Percentiles rank a stretch among this genome's conserved stretches.
phyloP scores from a whole-genome alignment of 768 basidiomycete species.

The Coprinopsis strossmayeri region DNA sequence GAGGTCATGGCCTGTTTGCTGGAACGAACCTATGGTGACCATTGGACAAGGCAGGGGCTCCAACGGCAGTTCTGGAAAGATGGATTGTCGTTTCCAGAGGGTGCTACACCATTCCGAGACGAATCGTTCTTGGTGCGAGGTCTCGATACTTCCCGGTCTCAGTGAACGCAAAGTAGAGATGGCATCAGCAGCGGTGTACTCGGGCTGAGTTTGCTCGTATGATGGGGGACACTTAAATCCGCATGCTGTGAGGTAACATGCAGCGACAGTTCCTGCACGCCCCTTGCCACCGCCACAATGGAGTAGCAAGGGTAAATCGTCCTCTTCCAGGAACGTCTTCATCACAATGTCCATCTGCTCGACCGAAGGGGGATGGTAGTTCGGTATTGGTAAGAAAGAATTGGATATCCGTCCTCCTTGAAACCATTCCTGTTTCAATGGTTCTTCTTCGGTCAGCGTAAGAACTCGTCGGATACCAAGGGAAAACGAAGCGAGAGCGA shows the following conservation, averaged over 20 bases:
- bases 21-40: conserved; percentile 37
- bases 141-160: conserved; percentile 54
- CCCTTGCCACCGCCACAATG: conserved; percentile 64
- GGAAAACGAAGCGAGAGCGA: conserved; percentile 33
- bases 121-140: conserved; percentile 48
- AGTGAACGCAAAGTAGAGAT: conserved; percentile 39
- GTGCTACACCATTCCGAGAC: conserved; percentile 51
- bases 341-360: conserved; percentile 58
- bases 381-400: conserved; percentile 50
- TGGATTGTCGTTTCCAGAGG: conserved; percentile 51
- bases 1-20: conserved; percentile 29
- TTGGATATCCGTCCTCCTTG: conserved; percentile 34
- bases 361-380: conserved; percentile 46
- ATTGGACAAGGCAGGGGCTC: conserved; percentile 44
- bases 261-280: conserved; percentile 54
- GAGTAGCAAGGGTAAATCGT: conserved; percentile 43
- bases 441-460: conserved; percentile 53
- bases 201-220: conserved; percentile 36
- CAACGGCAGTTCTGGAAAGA: conserved; percentile 42
- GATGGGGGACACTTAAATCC: conserved; percentile 43
- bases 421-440: conserved; percentile 44
- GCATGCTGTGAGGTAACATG: conserved; percentile 52
- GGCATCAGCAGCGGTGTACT: conserved; percentile 41
- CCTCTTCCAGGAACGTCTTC: conserved; percentile 34
- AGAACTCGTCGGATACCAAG: conserved; percentile 54